Base-by-base conservation (phyloP, 1,284 basidiomycete species). In the Laetiporus sulphureus region DNA sequence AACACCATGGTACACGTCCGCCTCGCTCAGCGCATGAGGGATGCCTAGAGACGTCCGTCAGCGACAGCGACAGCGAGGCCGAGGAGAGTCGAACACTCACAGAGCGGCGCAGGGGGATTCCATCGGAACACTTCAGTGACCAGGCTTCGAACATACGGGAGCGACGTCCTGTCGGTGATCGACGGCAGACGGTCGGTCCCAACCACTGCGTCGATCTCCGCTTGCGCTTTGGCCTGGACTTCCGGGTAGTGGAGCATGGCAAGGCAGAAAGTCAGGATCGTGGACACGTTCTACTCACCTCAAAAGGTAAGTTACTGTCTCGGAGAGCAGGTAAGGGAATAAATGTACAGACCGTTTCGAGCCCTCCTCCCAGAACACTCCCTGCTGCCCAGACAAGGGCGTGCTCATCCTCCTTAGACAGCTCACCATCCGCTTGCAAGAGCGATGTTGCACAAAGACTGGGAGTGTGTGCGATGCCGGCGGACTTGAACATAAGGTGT, bases 241-340 rank as follows among this genome's bases (percentile, higher is more conserved):
- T 59, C 54, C 1, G 63, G 62, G 41, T 58, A 38, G 3, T 57
- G 49, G 12, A 53, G 46, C 60, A 65, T 63, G 12, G 58, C 58
- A 13, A 58, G 52, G 37, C 57, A 50, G 46, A 61, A 58, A n/a
- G 54, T 48, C 35, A 54, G 38, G 16, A 55, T 50, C 3, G 55
- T 46, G 5, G 60, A 59, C 22, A 58, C 53, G 8, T 56, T 57
- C 60, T 61, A 38, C 12, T 4, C 27, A 29, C 27, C 16, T 33
- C 16, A 18, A 33, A 33, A 33, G 8, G 11, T 8, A 11, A 18
- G 16, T 2, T 15, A 18, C 11, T 13, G 22, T 16, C 13, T 5
- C 31, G 12, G 27, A 12, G 3, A 23, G 31, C 32, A 15, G 10
- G 4, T 12, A 19, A 15, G 13, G 11, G 4, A 7, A n/a, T 12